Evolutionary conservation across 148 eudicot species (phyloP).

Genomic region (Gaultheria prostrata): DNA sequence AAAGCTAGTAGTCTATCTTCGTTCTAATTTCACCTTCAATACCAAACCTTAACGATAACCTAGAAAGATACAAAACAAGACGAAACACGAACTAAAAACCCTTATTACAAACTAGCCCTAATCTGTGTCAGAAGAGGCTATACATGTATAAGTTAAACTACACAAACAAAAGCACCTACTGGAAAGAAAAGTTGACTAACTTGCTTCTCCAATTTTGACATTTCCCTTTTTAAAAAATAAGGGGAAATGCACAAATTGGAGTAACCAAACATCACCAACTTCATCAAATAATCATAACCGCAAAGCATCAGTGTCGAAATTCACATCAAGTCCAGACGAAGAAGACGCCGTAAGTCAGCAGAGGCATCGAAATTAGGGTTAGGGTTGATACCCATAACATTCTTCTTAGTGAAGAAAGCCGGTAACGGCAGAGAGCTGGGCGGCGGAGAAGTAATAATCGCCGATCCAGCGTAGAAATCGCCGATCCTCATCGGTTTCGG

Average conservation of each 20-base stretch:
- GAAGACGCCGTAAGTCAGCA: background rate
- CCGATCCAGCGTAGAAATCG: conserved; percentile 2
- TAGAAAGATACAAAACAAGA: background rate
- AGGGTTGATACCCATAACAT: background rate
- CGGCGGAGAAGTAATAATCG: background rate
- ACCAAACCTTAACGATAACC: background rate
- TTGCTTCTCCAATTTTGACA: background rate
- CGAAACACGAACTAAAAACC: background rate
- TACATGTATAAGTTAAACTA: background rate
- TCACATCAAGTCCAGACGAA: background rate
- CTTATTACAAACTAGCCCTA: background rate
- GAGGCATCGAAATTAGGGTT: background rate
- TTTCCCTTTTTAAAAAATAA: background rate
- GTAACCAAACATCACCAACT: conserved; percentile 5
- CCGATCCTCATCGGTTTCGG: background rate
- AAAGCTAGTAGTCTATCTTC: background rate
- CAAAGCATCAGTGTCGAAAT: too few relatives aligned
- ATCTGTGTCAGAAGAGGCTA: background rate
- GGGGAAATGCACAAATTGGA: background rate
- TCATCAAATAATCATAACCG: too few relatives aligned
- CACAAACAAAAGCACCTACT: background rate
- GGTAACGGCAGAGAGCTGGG: background rate
- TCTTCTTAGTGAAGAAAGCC: background rate
- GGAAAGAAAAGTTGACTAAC: background rate
- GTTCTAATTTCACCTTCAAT: background rate